Percentiles rank a stretch among this genome's conserved stretches.
These are phyloP conservation scores for Sporothrix sp. DNA, from an alignment of 2,329 filamentous ascomycete species.

Conservation along the genomic window DNA sequence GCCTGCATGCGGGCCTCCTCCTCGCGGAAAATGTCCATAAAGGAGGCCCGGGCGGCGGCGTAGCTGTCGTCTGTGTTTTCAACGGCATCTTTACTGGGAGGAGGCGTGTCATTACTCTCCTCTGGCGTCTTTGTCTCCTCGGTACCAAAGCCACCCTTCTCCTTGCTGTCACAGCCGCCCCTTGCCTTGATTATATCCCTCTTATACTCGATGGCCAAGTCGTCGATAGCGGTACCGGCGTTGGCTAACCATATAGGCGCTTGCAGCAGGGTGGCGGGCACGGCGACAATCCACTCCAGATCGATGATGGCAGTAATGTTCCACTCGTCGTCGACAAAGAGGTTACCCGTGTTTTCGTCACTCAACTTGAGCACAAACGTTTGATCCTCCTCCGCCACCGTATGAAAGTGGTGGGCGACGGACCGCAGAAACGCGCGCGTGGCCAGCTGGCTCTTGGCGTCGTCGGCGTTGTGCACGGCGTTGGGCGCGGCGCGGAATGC, in stretches of 20 bases:
- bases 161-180: no score
- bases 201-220: no score
- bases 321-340: constrained; percentile 25
- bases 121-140: no score
- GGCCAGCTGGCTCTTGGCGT: constrained; percentile 12
- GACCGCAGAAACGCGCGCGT: background rate
- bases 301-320: constrained; percentile 25
- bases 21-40: background rate
- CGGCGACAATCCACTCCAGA: constrained; percentile 21
- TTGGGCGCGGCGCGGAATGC: constrained; percentile 15
- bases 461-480: no score
- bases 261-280: background rate
- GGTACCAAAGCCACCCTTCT: no score
- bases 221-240: no score
- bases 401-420: background rate
- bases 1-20: background rate
- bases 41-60: background rate
- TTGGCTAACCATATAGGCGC: background rate
- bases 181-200: no score
- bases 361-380: constrained; percentile 20
- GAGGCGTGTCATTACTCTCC: no score
- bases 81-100: no score
- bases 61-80: background rate
- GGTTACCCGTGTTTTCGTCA: constrained; percentile 24
- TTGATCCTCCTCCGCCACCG: background rate